Conservation (phyloP, 2,329 filamentous ascomycete genomes). For the Fusarium multiceps region DNA sequence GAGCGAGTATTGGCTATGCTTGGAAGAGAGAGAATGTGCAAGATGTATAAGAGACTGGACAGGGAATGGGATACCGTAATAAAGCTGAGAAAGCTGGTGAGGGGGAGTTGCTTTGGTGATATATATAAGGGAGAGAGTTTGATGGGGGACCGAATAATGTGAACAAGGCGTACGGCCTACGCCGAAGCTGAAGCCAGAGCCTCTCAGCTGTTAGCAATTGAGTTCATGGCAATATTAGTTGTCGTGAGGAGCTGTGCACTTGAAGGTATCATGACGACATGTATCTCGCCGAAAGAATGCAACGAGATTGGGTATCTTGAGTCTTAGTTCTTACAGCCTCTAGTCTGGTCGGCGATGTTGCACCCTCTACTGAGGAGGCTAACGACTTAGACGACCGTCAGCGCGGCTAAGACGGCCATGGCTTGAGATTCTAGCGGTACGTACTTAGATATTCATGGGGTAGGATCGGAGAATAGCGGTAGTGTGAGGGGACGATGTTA, state of each 20-base stretch:
- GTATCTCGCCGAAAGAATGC: conserved; percentile 10
- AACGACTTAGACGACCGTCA: conserved; percentile 5
- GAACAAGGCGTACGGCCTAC: not conserved
- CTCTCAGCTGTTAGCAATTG: conserved; percentile 14
- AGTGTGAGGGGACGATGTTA: conserved; percentile 8
- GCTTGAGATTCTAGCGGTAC: not conserved
- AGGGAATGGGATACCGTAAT: not conserved
- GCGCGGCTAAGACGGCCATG: conserved; percentile 30
- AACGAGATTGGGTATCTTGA: conserved; percentile 2
- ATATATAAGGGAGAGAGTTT: conserved; percentile 10
- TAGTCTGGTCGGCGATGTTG: conserved; percentile 8
- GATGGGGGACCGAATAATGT: not conserved
- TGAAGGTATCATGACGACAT: conserved; percentile 27
- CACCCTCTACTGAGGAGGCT: not conserved
- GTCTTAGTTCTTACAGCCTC: conserved; percentile 13
- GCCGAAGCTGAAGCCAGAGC: conserved; percentile 1
- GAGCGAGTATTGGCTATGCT: not conserved
- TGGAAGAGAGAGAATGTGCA: not conserved
- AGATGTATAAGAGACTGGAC: not conserved
- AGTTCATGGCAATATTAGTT: conserved; percentile 22
- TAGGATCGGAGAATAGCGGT: conserved; percentile 17
- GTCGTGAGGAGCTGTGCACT: not conserved
- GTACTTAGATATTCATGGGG: not conserved
- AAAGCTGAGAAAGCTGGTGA: not conserved
- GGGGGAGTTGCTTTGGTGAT: not conserved